Base-by-base conservation (phyloP, 2,329 filamentous ascomycete genomes). In the Podosphaera fusca region DNA sequence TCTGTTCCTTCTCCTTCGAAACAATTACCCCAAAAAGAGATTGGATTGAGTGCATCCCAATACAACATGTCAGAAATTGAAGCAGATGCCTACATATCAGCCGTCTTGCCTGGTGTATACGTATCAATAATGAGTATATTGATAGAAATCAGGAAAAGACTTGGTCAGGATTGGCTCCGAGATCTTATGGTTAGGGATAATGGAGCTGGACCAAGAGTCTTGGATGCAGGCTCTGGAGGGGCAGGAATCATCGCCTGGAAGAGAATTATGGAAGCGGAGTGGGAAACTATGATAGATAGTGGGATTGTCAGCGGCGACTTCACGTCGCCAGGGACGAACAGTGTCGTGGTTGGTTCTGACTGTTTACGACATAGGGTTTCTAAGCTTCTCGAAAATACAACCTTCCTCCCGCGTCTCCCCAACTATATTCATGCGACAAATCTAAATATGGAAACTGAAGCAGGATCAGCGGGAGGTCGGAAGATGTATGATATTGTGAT, bases 401-500 rank as follows among this genome's bases (percentile, higher is more conserved):
- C 85, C 0, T 95, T 98, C 66, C 75, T 98, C 6, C 89, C 90
- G 6, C 81, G 89, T 3, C 72, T 96, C n/a, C 92, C 92, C 0
- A 87, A 96, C 65, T 88, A 90, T 61, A 70, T 87, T 33, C 82
- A 84, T 66, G 34, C 51, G 14, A 40, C 40, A 30, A 33, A 54
- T 42, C 29, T 36, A n/a, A 40, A 58, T 38, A 53, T 36, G 12
- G 35, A 40, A n/a, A 77, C 79, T 1, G 73, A 76, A 58, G 69
- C 72, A 35, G n/a, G 21, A 4, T 21, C 6, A 5, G 67, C 72
- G 7, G 73, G 76, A 4, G 73, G 76, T 2, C 78, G 84, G 59
- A 95, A 96, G 70, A 77, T 80, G 49, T 95, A 84, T 67, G 92
- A 98, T 66, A 70, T 98, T 4, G 87, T 98, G 62, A 82, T 98